A percentile compares a stretch with the other conserved stretches of the same genome.
Conservation (phyloP, 1,139 yeast species). For the Geotrichum klebahnii region DNA sequence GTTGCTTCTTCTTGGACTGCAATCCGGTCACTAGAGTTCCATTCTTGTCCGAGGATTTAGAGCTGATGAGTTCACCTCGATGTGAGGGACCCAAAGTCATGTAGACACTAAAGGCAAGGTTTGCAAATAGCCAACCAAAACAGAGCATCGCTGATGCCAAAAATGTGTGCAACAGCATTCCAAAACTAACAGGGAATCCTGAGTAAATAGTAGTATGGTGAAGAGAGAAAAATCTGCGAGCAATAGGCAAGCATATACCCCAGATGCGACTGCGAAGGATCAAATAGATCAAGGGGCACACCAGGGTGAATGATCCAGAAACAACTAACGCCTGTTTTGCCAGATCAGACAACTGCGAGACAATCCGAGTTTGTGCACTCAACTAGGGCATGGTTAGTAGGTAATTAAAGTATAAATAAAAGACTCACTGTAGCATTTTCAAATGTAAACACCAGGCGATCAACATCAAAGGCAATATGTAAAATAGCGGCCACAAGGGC, state of each 20-base stretch:
- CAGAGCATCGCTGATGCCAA: conserved; percentile 44
- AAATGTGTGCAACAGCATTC: conserved; percentile 41
- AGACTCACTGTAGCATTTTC: conserved; percentile 1
- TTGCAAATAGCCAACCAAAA: conserved; percentile 57
- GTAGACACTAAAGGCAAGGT: conserved; percentile 65
- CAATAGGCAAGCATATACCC: conserved; percentile 36
- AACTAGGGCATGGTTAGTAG: conserved; percentile 39
- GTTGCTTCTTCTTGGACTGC: conserved; percentile 47
- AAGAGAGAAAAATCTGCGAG: conserved; percentile 36
- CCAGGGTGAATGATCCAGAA: conserved; percentile 36
- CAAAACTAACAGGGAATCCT: conserved; percentile 42
- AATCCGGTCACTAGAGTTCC: conserved; percentile 73
- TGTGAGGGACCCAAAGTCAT: conserved; percentile 80
- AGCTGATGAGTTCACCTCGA: conserved; percentile 64
- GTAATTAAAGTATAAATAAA: not conserved
- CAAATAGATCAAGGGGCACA: conserved; percentile 50
- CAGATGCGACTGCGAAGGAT: conserved; percentile 47
- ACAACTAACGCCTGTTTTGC: conserved; percentile 43
- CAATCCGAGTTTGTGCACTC: conserved; percentile 40
- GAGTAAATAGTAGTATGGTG: conserved; percentile 39
- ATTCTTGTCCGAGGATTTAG: conserved; percentile 57
- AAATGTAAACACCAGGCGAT: conserved; percentile 45
- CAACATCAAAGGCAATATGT: conserved; percentile 57
- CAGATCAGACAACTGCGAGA: conserved; percentile 39
- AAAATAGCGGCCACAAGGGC: conserved; percentile 52